Evolutionary conservation across 2,329 filamentous ascomycete species (phyloP).

Genomic region (Trichoderma sp.): DNA sequence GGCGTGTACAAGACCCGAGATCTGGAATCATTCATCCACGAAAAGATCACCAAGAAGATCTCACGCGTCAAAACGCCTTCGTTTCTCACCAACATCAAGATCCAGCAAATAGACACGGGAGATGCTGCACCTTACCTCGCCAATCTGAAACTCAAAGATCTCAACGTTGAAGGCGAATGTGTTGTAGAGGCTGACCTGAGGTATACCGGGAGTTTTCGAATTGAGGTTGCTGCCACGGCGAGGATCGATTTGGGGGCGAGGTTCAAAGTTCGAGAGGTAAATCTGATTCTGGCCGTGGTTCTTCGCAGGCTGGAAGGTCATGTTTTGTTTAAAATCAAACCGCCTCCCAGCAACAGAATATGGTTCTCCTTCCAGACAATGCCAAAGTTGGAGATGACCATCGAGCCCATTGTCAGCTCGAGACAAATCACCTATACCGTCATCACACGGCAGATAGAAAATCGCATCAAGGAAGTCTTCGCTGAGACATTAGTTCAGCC

Average conservation of each 20-base stretch:
- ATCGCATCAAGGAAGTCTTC: conserved; percentile 87
- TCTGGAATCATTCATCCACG: conserved; percentile 72
- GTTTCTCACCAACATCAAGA: conserved; percentile 80
- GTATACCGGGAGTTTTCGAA: conserved; percentile 83
- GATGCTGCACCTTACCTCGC: conserved; percentile 84
- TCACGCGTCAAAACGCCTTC: conserved; percentile 86
- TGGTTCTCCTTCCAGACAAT: conserved; percentile 95
- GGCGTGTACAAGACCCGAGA: conserved; percentile 81
- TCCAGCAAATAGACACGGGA: conserved; percentile 81
- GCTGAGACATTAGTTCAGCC: conserved; percentile 87
- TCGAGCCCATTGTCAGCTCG: conserved; percentile 92
- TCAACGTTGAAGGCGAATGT: conserved; percentile 89
- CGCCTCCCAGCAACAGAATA: conserved; percentile 90
- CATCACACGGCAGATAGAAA: conserved; percentile 90
- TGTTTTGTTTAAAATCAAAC: conserved; percentile 80
- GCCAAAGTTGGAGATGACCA: conserved; percentile 89
- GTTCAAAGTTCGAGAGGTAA: conserved; percentile 88
- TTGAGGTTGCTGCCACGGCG: conserved; percentile 89
- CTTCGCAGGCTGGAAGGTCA: conserved; percentile 84
- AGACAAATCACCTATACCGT: conserved; percentile 93
- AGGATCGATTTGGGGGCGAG: conserved; percentile 84
- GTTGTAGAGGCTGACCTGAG: conserved; percentile 81
- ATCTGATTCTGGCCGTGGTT: conserved; percentile 80
- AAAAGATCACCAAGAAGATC: conserved; percentile 95
- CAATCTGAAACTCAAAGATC: conserved; percentile 80